These are phyloP conservation scores for Carex pumila DNA, from an alignment of 176 grass and related monocot species.

Conservation along the genomic window DNA sequence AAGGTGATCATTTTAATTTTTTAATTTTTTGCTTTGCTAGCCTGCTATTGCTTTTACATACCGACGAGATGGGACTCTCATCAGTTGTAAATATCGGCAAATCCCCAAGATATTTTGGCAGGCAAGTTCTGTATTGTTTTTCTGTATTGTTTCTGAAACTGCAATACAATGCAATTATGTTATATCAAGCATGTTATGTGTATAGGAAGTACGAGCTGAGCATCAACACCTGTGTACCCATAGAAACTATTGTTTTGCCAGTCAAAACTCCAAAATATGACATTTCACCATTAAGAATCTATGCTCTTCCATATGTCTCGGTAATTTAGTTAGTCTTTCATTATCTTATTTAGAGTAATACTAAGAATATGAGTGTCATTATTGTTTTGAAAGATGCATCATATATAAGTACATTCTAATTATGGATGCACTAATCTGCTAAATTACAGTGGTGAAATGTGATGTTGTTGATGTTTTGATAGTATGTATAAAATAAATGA, in stretches of 20 bases:
- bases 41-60: conserved; percentile 88
- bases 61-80: conserved; percentile 48
- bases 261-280: background rate
- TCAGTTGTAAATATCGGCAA: conserved; percentile 88
- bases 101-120: conserved; percentile 70
- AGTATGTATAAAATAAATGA: background rate
- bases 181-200: background rate
- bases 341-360: background rate
- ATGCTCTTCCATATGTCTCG: background rate
- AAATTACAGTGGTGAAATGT: background rate
- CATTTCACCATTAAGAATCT: background rate
- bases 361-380: background rate
- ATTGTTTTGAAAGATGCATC: background rate
- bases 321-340: background rate
- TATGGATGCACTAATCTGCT: background rate
- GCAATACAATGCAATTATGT: background rate
- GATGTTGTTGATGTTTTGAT: background rate
- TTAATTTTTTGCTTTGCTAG: conserved; percentile 33
- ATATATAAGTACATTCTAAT: background rate
- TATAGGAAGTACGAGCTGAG: background rate
- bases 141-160: background rate
- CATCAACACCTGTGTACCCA: background rate
- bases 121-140: conserved; percentile 38
- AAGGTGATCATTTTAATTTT: background rate
- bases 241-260: background rate